phyloP scores from a whole-genome alignment of 305 asterid species.

The Plantago coronopus region DNA sequence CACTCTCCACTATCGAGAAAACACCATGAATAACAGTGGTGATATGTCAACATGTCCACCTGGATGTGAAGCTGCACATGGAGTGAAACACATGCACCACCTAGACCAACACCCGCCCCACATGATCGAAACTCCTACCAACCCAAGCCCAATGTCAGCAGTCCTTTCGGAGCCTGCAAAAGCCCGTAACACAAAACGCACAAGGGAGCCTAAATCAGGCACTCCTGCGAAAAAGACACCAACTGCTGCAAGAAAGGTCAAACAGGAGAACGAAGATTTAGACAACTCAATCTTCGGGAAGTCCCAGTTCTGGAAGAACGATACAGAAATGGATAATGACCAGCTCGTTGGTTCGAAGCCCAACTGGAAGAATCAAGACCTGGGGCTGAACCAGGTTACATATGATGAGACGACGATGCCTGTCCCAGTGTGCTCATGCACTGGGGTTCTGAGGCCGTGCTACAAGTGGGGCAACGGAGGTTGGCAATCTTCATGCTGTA shows the following conservation, averaged over 20 bases:
- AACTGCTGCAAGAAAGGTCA: conserved; percentile 54
- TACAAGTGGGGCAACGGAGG: conserved; percentile 99
- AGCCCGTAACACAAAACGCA: conserved; percentile 52
- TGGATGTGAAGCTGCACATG: conserved; percentile 64
- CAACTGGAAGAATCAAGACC: conserved; percentile 86
- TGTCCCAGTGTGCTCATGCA: conserved; percentile 89
- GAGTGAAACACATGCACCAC: conserved; percentile 72
- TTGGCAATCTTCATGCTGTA: conserved; percentile 95
- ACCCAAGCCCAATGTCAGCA: conserved; percentile 40
- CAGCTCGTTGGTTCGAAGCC: conserved; percentile 37
- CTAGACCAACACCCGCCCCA: conserved; percentile 59
- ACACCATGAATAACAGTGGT: conserved; percentile 41
- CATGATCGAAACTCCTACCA: conserved; percentile 39
- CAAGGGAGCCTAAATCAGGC: conserved; percentile 49
- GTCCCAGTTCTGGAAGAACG: conserved; percentile 46
- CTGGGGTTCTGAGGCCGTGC: conserved; percentile 78
- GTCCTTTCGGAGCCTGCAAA: conserved; percentile 53
- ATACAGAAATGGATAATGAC: conserved; percentile 34
- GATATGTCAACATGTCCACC: conserved; percentile 60
- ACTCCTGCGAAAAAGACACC: conserved; percentile 31
- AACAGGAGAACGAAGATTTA: conserved; percentile 55
- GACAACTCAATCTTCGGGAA: conserved; percentile 35
- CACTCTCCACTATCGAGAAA: conserved; percentile 70
- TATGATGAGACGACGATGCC: conserved; percentile 93
- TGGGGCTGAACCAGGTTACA: conserved; percentile 87